Conservation (phyloP, 176 grass and related monocot genomes). For the Pharus latifolius region DNA sequence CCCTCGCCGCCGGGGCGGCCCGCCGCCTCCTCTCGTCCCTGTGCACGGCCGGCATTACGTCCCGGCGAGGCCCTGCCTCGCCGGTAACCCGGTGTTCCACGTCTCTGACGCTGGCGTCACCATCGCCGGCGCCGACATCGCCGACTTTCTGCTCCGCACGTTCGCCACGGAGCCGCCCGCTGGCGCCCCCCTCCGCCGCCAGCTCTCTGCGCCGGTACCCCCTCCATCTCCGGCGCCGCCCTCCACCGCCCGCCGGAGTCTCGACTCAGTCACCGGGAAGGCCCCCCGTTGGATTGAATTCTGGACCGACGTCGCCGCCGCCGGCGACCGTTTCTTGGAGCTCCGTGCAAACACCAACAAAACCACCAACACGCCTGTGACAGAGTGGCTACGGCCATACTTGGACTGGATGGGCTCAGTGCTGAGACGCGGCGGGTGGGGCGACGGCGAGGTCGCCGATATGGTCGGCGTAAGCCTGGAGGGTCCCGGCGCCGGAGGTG, state of each 20-base stretch:
- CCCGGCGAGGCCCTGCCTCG: constrained; percentile 49
- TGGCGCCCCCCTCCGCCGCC: constrained; percentile 32
- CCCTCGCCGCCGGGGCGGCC: background rate
- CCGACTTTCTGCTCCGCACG: constrained; percentile 60
- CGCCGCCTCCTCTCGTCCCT: constrained; percentile 31
- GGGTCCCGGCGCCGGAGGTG: background rate
- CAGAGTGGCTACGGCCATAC: constrained; percentile 29
- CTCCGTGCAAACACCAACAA: background rate
- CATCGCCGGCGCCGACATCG: constrained; percentile 45
- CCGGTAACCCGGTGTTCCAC: constrained; percentile 68
- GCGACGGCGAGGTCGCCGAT: constrained; percentile 44
- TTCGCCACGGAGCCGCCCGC: constrained; percentile 31
- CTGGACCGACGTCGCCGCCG: constrained; percentile 49
- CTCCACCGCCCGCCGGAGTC: constrained; percentile 36
- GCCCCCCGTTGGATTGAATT: constrained; percentile 74
- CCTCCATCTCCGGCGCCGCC: constrained; percentile 5
- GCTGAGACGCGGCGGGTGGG: constrained; percentile 52
- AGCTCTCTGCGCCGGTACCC: constrained; percentile 37
- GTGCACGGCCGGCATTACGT: constrained; percentile 46
- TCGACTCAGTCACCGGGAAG: constrained; percentile 62
- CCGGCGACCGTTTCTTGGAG: constrained; percentile 41
- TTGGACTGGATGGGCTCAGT: constrained; percentile 32
- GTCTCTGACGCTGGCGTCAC: constrained; percentile 48
- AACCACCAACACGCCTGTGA: background rate
- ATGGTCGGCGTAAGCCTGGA: constrained; percentile 23